Evolutionary conservation across 1,284 basidiomycete genomes (phyloP), one percentile per base, ranked within the genome.

Genomic region (Marasmius tenuissimus): DNA sequence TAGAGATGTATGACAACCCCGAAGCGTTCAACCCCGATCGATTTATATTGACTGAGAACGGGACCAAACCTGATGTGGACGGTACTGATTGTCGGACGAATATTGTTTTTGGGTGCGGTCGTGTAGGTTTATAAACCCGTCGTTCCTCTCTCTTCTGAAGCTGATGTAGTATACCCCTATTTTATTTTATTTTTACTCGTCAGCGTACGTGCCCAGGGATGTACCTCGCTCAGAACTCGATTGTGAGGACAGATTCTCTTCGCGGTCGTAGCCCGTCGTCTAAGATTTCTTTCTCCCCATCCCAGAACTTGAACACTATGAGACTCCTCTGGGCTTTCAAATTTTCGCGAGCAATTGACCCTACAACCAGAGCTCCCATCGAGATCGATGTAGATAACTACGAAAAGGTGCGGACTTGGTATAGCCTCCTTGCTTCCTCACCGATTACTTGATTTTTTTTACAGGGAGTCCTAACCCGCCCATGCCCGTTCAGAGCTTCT

Each of bases 301-400:
- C n/a, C 27, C 4, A 68, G 67, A 57, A 57, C 12, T 38, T 68
- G 20, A 63, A 64, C 38, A 55, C 58, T 1, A 67, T 67, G 66
- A 68, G 64, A 27, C 60, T 74, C 55, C 57, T 75, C 7, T 75
- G 73, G 73, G 69, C 68, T 2, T 74, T 72, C 60, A 62, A 68
- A 6, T 69, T 73, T 27, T 33, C 48, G 6, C 53, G 45, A 16
- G 61, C 62, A 4, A 39, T 40, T 33, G 64, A 67, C 37, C 14
- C 62, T 1, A 47, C 20, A 11, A 52, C 58, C 18, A 51, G 59
- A 22, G 8, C 33, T 11, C 12, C 38, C 12, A 58, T 61, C 34
- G 52, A 54, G 3, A 18, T 42, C 4, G 22, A 33, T 35, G n/a
- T 57, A 55, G 68, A 54, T n/a, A n/a, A 54, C 20, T 54, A 54